These are phyloP conservation scores for Trypanosomatidae sp. DNA, from an alignment of 208 protist genomes.

Conservation along the genomic window DNA sequence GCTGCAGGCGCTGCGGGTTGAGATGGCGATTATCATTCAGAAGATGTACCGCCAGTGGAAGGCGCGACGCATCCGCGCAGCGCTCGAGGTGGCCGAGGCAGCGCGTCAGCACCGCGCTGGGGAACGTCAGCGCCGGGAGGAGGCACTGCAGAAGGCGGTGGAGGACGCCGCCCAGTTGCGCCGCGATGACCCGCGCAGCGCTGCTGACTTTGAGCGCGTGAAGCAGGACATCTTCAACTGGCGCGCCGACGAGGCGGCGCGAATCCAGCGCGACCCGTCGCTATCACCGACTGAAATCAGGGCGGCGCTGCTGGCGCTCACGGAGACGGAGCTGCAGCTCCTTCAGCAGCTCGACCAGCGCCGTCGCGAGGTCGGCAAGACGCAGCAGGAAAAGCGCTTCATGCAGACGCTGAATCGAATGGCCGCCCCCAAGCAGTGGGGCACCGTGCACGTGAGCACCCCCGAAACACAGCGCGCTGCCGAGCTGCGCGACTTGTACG, in stretches of 20 bases:
- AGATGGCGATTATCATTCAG: slow-evolving; percentile 91
- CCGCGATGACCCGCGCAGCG: slow-evolving; percentile 89
- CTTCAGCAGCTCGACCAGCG: slow-evolving; percentile 96
- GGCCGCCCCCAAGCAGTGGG: slow-evolving; percentile 87
- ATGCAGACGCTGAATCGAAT: slow-evolving; percentile 69
- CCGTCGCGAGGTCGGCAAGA: slow-evolving; percentile 57
- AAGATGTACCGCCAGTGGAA: slow-evolving; percentile 93
- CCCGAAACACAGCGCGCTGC: slow-evolving; percentile 92
- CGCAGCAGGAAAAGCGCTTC: slow-evolving; percentile 68
- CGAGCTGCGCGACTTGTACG: slow-evolving; percentile 93
- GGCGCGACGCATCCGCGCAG: slow-evolving; percentile 67
- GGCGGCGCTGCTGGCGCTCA: slow-evolving; percentile 83
- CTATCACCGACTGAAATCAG: slow-evolving; percentile 58
- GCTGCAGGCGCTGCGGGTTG: slow-evolving; percentile 58
- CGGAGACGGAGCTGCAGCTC: slow-evolving; percentile 94
- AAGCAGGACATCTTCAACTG: slow-evolving; percentile 92
- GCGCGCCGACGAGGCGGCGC: slow-evolving; percentile 74
- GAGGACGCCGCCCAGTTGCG: slow-evolving; percentile 84
- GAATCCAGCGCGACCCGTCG: slow-evolving; percentile 58
- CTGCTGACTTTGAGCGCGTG: slow-evolving; percentile 92
- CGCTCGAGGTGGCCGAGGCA: slow-evolving; percentile 60
- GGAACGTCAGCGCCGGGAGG: slow-evolving; percentile 53
- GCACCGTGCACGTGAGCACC: slow-evolving; percentile 79
- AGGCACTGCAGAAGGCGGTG: slow-evolving; percentile 60
- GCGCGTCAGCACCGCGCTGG: slow-evolving; percentile 61